A percentile compares a stretch with the other conserved stretches of the same genome.
Evolutionary conservation across 257 asterid genomes (phyloP).

Genomic region (Salvia splendens): DNA sequence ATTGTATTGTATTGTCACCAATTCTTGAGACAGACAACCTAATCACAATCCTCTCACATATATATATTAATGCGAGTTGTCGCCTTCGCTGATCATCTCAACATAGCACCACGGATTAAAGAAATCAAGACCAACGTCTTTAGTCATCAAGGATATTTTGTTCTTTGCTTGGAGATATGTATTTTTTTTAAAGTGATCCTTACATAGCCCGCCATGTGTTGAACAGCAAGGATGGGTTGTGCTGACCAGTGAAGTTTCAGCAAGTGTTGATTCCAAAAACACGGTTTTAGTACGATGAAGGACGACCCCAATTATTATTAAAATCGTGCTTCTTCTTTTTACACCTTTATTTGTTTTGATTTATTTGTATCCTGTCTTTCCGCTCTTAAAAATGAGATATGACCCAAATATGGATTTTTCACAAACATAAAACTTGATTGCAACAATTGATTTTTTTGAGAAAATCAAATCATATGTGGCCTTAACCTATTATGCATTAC

Average conservation of each 20-base stretch:
- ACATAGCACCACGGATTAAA: background rate
- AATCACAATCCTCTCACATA: slow-evolving; percentile 27
- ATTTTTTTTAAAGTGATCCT: background rate
- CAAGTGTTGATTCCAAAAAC: slow-evolving; percentile 38
- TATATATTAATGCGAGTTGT: slow-evolving; percentile 13
- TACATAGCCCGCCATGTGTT: slow-evolving; percentile 45
- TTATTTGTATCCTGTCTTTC: too few relatives aligned
- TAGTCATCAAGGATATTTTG: background rate
- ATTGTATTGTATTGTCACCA: slow-evolving; percentile 41
- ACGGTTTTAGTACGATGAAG: slow-evolving; percentile 33
- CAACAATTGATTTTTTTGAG: too few relatives aligned
- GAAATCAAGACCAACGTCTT: background rate
- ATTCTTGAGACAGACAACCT: slow-evolving; percentile 42
- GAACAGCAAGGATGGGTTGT: slow-evolving; percentile 26
- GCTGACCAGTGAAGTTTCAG: slow-evolving; percentile 26
- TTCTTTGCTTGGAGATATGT: background rate
- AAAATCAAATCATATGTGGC: too few relatives aligned
- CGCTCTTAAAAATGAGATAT: too few relatives aligned
- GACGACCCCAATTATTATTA: slow-evolving; percentile 6
- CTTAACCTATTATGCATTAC: too few relatives aligned
- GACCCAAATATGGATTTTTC: too few relatives aligned
- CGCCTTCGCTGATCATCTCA: slow-evolving; percentile 37
- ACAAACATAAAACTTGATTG: too few relatives aligned
- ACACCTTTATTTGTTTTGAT: too few relatives aligned
- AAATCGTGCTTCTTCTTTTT: background rate